phyloP scores from a whole-genome alignment of 169 alveolate species.

The Perkinsus chesapeaki region DNA sequence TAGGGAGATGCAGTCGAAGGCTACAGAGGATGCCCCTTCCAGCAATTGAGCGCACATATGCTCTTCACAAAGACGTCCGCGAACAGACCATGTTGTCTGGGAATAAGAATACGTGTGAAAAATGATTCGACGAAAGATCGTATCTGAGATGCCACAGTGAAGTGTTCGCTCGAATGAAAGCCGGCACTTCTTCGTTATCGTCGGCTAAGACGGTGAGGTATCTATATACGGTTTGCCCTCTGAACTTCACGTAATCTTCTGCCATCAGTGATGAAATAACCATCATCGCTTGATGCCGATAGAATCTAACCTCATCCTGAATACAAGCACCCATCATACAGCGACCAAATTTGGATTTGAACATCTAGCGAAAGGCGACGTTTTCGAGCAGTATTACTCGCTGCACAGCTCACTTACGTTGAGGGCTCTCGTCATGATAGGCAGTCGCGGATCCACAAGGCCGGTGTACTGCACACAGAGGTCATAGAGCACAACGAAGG shows the following conservation, averaged over 20 bases:
- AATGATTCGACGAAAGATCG: background rate
- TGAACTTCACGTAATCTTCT: slow-evolving; percentile 7
- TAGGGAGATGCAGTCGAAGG: background rate
- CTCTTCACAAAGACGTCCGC: background rate
- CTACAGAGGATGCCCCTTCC: background rate
- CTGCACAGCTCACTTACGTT: background rate
- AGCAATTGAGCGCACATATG: background rate
- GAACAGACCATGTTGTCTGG: background rate
- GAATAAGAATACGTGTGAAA: background rate
- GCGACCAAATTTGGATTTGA: no score
- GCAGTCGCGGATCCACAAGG: background rate
- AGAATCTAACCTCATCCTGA: background rate
- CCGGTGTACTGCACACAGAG: background rate
- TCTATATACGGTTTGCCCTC: background rate
- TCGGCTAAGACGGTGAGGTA: background rate
- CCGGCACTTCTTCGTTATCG: background rate
- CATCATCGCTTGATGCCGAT: slow-evolving; percentile 1
- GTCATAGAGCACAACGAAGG: background rate
- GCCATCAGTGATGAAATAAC: background rate
- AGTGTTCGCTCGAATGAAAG: background rate
- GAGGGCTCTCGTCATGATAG: background rate
- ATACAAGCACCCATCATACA: no score
- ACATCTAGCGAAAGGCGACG: no score
- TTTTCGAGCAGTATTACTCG: no score
- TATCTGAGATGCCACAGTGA: background rate